phyloP scores from a whole-genome alignment of 257 asterid genomes.

The Lithospermum erythrorhizon region DNA sequence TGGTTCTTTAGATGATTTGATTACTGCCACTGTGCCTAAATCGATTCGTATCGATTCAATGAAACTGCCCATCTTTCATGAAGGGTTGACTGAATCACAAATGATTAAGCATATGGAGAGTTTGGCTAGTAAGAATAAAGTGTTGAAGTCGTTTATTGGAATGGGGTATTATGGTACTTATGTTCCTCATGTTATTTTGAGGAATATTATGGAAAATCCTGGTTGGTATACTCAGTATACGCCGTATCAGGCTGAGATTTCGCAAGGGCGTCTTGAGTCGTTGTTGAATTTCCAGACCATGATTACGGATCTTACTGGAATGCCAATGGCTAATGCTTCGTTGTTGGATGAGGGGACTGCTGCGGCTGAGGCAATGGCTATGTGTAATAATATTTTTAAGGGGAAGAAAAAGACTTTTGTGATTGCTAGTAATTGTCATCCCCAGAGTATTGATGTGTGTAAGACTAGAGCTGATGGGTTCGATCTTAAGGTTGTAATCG shows the following conservation, averaged over 20 bases:
- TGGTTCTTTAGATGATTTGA: conserved; percentile 43
- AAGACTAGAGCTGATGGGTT: conserved; percentile 90
- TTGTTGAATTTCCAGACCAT: conserved; percentile 78
- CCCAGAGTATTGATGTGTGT: conserved; percentile 87
- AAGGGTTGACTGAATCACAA: conserved; percentile 83
- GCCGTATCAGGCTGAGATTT: conserved; percentile 96
- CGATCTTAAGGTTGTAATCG: conserved; percentile 59
- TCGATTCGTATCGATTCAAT: conserved; percentile 57
- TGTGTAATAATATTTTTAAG: conserved; percentile 83
- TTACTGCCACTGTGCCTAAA: conserved; percentile 90
- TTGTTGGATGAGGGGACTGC: conserved; percentile 90
- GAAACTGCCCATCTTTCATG: conserved; percentile 59
- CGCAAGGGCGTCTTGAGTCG: conserved; percentile 95
- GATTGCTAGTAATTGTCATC: conserved; percentile 86
- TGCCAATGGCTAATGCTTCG: conserved; percentile 99
- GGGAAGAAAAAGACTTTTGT: conserved; percentile 88
- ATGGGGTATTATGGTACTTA: conserved; percentile 87
- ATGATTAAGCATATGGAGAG: conserved; percentile 73
- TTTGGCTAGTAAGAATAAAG: conserved; percentile 66
- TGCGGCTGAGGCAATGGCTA: conserved; percentile 99
- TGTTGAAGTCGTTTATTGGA: conserved; percentile 74
- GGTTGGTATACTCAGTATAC: conserved; percentile 99
- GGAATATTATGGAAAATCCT: conserved; percentile 89
- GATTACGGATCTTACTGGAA: conserved; percentile 80
- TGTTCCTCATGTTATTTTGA: conserved; percentile 86